phyloP scores from a whole-genome alignment of 495 filamentous ascomycete species.

The Aspergillus sclerotiicarbonarius region DNA sequence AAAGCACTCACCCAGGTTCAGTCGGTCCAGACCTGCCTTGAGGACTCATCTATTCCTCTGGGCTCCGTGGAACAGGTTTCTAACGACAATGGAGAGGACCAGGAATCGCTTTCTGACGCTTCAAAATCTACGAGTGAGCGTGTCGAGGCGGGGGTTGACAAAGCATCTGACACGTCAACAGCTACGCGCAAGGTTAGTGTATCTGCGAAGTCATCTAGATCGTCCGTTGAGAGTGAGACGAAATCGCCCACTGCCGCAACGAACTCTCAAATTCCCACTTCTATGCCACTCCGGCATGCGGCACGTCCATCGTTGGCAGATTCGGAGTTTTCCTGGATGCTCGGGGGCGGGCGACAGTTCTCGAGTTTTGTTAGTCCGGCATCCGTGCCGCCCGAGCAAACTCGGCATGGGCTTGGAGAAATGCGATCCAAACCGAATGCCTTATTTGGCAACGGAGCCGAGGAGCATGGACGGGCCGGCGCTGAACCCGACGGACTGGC shows the following conservation, averaged over 20 bases:
- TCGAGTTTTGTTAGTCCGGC: slow-evolving; percentile 50
- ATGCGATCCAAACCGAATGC: slow-evolving; percentile 30
- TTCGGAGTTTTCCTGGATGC: slow-evolving; percentile 94
- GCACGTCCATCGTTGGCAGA: slow-evolving; percentile 57
- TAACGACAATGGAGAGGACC: slow-evolving; percentile 4
- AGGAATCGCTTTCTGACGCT: background rate
- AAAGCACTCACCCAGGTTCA: slow-evolving; percentile 70
- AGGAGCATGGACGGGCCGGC: slow-evolving; percentile 26
- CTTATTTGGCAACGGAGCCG: slow-evolving; percentile 42
- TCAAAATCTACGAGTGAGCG: slow-evolving; percentile 1
- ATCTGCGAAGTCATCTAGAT: slow-evolving; percentile 6
- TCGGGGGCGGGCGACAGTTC: slow-evolving; percentile 56
- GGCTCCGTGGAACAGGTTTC: slow-evolving; percentile 5
- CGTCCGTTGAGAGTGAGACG: slow-evolving; percentile 11
- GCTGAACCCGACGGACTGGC: slow-evolving; percentile 44
- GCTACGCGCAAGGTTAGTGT: slow-evolving; percentile 3
- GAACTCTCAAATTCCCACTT: slow-evolving; percentile 7
- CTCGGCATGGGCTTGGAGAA: slow-evolving; percentile 37
- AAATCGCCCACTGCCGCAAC: slow-evolving; percentile 1
- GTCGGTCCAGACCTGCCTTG: slow-evolving; percentile 73
- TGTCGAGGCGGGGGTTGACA: slow-evolving; percentile 6
- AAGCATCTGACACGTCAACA: slow-evolving; percentile 3
- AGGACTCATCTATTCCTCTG: slow-evolving; percentile 58
- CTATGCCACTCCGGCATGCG: slow-evolving; percentile 15
- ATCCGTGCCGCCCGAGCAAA: slow-evolving; percentile 48